Percentiles rank a stretch among this genome's conserved stretches.
phyloP scores from a whole-genome alignment of 768 basidiomycete species.

The Boletus reticuloceps region DNA sequence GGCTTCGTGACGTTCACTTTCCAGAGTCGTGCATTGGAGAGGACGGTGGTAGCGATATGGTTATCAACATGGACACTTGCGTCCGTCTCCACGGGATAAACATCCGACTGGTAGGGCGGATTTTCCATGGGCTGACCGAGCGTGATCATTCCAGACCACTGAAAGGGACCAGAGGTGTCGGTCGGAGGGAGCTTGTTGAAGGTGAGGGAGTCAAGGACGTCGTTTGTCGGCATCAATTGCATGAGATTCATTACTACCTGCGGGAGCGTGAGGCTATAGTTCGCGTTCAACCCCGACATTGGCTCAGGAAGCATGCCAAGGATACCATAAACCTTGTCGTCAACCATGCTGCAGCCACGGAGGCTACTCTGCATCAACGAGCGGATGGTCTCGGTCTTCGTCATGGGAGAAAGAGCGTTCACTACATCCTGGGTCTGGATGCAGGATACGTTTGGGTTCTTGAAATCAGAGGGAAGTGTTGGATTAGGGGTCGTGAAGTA shows the following conservation, averaged over 20 bases:
- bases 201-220: conserved; percentile 6
- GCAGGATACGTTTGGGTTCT: background rate
- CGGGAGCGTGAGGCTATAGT: background rate
- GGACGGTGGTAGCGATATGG: background rate
- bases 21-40: background rate
- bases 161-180: background rate
- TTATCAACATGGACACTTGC: background rate
- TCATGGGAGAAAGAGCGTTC: conserved; percentile 1
- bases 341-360: background rate
- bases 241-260: conserved; percentile 1
- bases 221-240: background rate
- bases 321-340: conserved; percentile 7
- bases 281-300: background rate
- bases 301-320: background rate
- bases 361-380: conserved; percentile 4
- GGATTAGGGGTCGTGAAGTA: background rate
- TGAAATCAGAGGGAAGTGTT: background rate
- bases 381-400: conserved; percentile 2
- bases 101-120: conserved; percentile 3
- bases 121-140: background rate
- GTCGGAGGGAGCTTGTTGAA: conserved; percentile 1
- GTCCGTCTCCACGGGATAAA: background rate
- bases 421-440: conserved; percentile 1
- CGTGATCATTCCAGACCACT: conserved; percentile 5
- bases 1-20: background rate